A percentile compares a stretch with the other conserved stretches of the same genome.
These are phyloP conservation scores for Strobilomyces echinocephalus DNA, from an alignment of 768 basidiomycete species.

Conservation along the genomic window DNA sequence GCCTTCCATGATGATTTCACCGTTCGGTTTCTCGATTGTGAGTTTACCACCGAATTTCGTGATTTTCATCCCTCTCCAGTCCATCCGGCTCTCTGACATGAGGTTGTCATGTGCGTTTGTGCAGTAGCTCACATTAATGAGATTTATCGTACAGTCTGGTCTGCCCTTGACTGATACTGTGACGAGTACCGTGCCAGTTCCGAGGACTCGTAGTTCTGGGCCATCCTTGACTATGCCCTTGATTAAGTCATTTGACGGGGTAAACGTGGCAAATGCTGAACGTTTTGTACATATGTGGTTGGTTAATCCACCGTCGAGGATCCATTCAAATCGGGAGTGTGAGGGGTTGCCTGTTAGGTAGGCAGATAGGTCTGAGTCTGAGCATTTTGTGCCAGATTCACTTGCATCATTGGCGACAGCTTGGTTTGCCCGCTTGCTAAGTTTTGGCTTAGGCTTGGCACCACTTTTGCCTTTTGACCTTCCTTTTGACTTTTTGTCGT, in stretches of 20 bases:
- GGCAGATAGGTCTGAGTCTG: not conserved
- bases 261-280: not conserved
- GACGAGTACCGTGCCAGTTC: not conserved
- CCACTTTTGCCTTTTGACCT: not conserved
- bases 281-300: not conserved
- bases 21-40: not conserved
- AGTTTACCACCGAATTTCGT: not conserved
- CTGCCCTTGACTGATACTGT: not conserved
- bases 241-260: not conserved
- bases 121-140: not conserved
- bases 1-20: slow-evolving; percentile 4
- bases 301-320: not conserved
- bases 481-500: not conserved
- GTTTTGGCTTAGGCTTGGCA: not conserved
- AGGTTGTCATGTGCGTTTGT: not conserved
- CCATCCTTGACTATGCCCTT: not conserved
- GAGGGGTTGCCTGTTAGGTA: not conserved
- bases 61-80: not conserved
- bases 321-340: not conserved
- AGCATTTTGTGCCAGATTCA: not conserved
- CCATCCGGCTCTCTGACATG: not conserved
- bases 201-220: not conserved
- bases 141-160: not conserved
- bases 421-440: not conserved
- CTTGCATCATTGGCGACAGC: not conserved